These are phyloP conservation scores for Calamus simplicifolius DNA, from an alignment of 176 grass and related monocot genomes.

Conservation along the genomic window DNA sequence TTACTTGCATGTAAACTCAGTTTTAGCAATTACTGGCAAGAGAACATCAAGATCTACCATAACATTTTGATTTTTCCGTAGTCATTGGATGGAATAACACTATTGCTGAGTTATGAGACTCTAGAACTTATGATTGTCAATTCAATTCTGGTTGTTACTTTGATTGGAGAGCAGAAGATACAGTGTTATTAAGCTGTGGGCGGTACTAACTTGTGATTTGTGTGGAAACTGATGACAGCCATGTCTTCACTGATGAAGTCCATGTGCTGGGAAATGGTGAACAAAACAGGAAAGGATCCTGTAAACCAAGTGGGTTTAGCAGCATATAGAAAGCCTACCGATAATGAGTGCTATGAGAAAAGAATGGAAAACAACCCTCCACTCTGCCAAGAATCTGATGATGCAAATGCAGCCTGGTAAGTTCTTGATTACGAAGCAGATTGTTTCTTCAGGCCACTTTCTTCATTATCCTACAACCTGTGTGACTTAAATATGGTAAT, in stretches of 20 bases:
- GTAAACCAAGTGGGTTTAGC: constrained; percentile 63
- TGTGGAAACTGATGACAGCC: constrained; percentile 21
- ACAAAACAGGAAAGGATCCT: constrained; percentile 53
- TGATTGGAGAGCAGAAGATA: too few species aligned
- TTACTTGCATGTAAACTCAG: too few species aligned
- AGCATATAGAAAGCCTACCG: constrained; percentile 59
- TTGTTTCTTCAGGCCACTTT: too few species aligned
- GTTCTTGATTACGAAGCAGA: neutral
- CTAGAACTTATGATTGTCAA: too few species aligned
- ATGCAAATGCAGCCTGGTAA: constrained; percentile 83
- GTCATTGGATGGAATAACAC: too few species aligned
- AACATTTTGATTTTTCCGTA: too few species aligned
- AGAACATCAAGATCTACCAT: too few species aligned
- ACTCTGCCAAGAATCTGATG: constrained; percentile 71
- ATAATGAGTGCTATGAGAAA: constrained; percentile 58
- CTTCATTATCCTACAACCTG: too few species aligned
- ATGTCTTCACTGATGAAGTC: constrained; percentile 64
- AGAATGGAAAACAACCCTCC: constrained; percentile 36
- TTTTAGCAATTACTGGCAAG: too few species aligned
- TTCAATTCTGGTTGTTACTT: too few species aligned
- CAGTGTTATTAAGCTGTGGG: too few species aligned
- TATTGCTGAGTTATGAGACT: too few species aligned
- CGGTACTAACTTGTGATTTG: neutral
- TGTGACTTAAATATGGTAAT: neutral
- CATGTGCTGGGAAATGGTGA: constrained; percentile 92